Evolutionary conservation across 352 stramenopile species (phyloP), one percentile per base, ranked within the genome.

Genomic region (Pythium diclinum): DNA sequence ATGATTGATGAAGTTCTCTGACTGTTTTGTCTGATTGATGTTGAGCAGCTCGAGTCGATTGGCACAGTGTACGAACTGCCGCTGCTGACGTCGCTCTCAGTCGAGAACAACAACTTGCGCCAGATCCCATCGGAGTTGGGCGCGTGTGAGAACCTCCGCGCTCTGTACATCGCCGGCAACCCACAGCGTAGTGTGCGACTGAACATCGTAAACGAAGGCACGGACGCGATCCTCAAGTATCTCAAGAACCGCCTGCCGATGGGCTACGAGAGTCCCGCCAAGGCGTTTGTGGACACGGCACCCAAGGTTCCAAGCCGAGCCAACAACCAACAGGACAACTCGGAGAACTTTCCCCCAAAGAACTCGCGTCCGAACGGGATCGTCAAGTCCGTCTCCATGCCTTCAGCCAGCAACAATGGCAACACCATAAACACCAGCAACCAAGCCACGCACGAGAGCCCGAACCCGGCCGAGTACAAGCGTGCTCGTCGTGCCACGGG

Each of bases 91-190:
- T 88, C 81, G 38, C 72, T 96, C 0, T 90, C 83, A 17, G 69
- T 94, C 21, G 79, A 92, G 47, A 94, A 96, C 70, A 96, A 96
- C 66, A 85, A 90, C 48, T 61, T 96, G 7, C 77, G 76, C 8
- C 76, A 90, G 83, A 91, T 96, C 54, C 84, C 84, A 30, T 65
- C 71, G 0, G 76, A 89, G 36, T 72, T 96, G 23, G 79, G 81
- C 23, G 70, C 76, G 2, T 87, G 78, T 46, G 69, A 77, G 33
- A 71, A 85, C 47, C 76, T 96, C 3, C 70, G 75, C n/a, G 69
- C 80, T 3, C 61, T 96, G 6, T 78, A 85, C 23, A 63, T 94
- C 17, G 63, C 59, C 58, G 87, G 85, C 34, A 96, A 96, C 63
- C 86, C 87, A 1, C 85, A 94, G 67, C 81, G 86, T 36, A 76